Evolutionary conservation across 305 asterid genomes (phyloP), one percentile per base, ranked within the genome.

Genomic region (Plantago rigida): DNA sequence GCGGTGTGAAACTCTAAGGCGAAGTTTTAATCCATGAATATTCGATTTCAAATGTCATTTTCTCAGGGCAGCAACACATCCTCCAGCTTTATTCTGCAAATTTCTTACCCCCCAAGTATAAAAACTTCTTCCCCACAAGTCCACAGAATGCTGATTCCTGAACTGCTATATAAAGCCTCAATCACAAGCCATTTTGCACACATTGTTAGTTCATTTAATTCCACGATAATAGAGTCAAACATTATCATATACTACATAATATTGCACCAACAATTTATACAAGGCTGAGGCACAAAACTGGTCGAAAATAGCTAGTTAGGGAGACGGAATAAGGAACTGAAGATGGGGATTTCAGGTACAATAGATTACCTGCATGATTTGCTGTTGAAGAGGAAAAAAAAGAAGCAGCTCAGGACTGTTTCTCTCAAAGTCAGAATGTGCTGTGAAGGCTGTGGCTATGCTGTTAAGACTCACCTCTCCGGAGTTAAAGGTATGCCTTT

Each of bases 271-370:
- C 26, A 22, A 22, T 2, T 22, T 22, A 22, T 22, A 22, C 19
- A 17, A 17, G 19, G 19, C 19, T 17, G 19, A 22, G 24, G 8
- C 34, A 53, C 42, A 12, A 3, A 26, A 5, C 11, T 11, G 41
- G 3, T 54, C 7, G 19, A 24, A 24, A 15, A 42, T 54, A 9
- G 60, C 42, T 29, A 54, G 24, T n/a, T 12, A 56, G 9, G 15
- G 6, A 48, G 9, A 13, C 19, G 4, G 15, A 48, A 11, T 1
- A 26, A 26, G 7, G 1, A 22, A 22, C 26, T 50, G 4, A 73
- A 71, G 41, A 87, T 87, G 94, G 96, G 96, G 63, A 81, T 88
- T 45, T 69, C 85, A 15, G 96, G 96, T 22, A 88, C 93, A 17
- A 41, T 88, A 24, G 93, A 88, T 54, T 88, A 77, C 77, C 77